phyloP scores from a whole-genome alignment of 2,329 filamentous ascomycete species.

The Cladosporium cucumerinum region DNA sequence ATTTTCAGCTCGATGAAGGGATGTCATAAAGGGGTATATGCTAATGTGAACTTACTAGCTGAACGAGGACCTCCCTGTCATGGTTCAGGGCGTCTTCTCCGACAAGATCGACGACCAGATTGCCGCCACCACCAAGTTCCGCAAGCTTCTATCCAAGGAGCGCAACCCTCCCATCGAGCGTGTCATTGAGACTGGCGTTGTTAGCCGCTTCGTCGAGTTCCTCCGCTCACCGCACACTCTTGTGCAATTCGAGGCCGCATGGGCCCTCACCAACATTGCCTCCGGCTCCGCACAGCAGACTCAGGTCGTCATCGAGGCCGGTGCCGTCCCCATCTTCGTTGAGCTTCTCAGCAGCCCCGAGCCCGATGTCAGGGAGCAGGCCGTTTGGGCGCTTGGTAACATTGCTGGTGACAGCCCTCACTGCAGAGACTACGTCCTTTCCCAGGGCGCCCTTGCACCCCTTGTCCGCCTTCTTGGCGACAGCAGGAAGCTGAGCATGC shows the following conservation, averaged over 20 bases:
- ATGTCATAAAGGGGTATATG: not conserved
- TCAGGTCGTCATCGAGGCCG: constrained; percentile 97
- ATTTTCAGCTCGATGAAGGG: not conserved
- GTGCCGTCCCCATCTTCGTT: constrained; percentile 96
- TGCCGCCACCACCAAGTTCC: constrained; percentile 94
- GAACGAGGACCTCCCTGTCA: constrained; percentile 95
- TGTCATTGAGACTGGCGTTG: constrained; percentile 98
- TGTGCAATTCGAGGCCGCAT: constrained; percentile 97
- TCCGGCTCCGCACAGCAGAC: constrained; percentile 96
- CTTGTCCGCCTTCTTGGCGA: constrained; percentile 87
- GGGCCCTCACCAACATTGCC: constrained; percentile 98
- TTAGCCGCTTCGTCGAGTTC: constrained; percentile 96
- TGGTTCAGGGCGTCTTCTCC: constrained; percentile 97
- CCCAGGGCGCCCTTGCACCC: constrained; percentile 85
- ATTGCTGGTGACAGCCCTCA: constrained; percentile 97
- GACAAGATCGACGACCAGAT: constrained; percentile 98
- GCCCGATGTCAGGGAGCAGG: constrained; percentile 96
- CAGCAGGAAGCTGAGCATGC: constrained; percentile 98
- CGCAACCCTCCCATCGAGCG: constrained; percentile 98
- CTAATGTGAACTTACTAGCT: constrained; percentile 55
- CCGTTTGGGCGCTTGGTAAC: constrained; percentile 97
- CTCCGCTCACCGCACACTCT: constrained; percentile 95
- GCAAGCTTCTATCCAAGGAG: constrained; percentile 97
- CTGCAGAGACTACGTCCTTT: constrained; percentile 94
- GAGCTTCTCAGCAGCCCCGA: constrained; percentile 93